Evolutionary conservation across 805 yeast species (phyloP).

Genomic region (Soucietia sequanensis): DNA sequence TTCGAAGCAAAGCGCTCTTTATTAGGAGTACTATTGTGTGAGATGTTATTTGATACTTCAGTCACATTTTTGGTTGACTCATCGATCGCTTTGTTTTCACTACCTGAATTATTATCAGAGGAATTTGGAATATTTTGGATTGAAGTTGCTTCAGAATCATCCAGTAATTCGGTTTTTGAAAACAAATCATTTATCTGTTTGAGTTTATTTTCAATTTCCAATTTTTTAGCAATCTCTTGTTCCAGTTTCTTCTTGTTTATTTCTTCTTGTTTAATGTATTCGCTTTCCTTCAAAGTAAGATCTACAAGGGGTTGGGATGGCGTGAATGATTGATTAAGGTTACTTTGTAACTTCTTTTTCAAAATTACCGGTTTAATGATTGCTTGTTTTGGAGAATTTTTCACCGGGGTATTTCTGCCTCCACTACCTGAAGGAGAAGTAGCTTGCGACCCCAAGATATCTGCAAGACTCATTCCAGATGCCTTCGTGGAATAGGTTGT

Average conservation of each 20-base stretch:
- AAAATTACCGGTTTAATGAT: conserved; percentile 35
- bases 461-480: conserved; percentile 39
- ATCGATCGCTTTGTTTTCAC: not conserved
- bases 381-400: conserved; percentile 22
- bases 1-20: not conserved
- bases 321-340: not conserved
- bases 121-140: not conserved
- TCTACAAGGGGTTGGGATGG: conserved; percentile 5
- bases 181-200: conserved; percentile 3
- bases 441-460: conserved; percentile 27
- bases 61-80: not conserved
- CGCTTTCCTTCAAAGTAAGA: conserved; percentile 11
- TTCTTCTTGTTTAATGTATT: conserved; percentile 5
- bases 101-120: not conserved
- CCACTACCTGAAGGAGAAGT: conserved; percentile 6
- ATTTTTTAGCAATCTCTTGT: not conserved
- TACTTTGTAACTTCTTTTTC: conserved; percentile 28
- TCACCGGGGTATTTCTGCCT: conserved; percentile 16
- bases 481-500: conserved; percentile 14
- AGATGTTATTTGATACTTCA: not conserved
- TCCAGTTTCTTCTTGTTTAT: not conserved
- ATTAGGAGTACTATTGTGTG: not conserved
- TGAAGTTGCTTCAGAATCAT: not conserved
- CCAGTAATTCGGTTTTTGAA: conserved; percentile 4
- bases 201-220: conserved; percentile 3